Conservation (phyloP, 2,329 filamentous ascomycete genomes). For the Ophiosphaerella korrae region DNA sequence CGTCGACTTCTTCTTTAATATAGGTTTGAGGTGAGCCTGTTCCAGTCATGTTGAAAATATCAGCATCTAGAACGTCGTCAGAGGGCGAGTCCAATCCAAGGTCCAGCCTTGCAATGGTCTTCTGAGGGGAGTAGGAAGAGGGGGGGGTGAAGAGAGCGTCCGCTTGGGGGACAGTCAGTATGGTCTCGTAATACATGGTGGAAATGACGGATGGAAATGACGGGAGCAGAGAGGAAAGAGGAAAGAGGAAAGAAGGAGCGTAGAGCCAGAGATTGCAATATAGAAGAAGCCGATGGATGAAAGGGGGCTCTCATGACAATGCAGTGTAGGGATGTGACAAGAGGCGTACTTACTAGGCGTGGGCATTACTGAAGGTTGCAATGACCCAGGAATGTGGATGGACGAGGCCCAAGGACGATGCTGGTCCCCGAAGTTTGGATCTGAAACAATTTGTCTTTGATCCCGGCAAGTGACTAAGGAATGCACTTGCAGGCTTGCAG, state of each 20-base stretch:
- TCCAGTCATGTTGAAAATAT: constrained; percentile 59
- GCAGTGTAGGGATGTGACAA: constrained; percentile 35
- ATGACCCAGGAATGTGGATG: constrained; percentile 43
- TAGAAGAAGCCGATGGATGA: constrained; percentile 24
- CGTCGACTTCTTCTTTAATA: constrained; percentile 72
- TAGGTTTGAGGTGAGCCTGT: constrained; percentile 62
- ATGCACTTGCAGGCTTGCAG: constrained; percentile 38
- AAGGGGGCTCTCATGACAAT: constrained; percentile 40
- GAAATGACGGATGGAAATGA: constrained; percentile 23
- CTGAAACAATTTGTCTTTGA: constrained; percentile 46
- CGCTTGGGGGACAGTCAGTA: constrained; percentile 50
- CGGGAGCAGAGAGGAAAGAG: constrained; percentile 10
- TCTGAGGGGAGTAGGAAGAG: constrained; percentile 49
- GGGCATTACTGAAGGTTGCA: constrained; percentile 49
- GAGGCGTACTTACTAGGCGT: constrained; percentile 46
- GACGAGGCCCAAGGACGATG: constrained; percentile 40
- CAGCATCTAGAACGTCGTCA: constrained; percentile 50
- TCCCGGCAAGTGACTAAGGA: constrained; percentile 43
- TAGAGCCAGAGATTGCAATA: constrained; percentile 21
- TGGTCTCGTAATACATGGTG: constrained; percentile 42
- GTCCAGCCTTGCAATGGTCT: constrained; percentile 45
- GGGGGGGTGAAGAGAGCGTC: constrained; percentile 49
- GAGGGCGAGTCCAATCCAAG: constrained; percentile 45
- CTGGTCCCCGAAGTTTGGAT: constrained; percentile 42
- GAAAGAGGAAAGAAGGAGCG: constrained; percentile 7